Evolutionary conservation across 371 early-diverging fungal genomes (phyloP).

Genomic region (Lichtheimia ramosa): DNA sequence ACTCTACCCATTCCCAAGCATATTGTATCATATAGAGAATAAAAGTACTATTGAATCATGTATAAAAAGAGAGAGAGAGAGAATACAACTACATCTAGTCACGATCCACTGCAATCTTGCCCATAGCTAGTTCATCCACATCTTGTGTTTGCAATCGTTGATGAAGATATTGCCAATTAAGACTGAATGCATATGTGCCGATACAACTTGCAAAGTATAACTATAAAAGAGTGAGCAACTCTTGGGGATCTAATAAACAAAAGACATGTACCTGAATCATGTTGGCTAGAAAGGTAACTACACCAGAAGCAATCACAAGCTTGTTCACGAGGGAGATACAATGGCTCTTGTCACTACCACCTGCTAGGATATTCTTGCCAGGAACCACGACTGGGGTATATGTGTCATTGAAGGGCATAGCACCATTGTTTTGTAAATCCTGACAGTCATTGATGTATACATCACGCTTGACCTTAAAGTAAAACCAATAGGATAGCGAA

Average conservation of each 20-base stretch:
- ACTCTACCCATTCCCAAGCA: neutral
- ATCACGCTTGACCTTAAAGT: constrained; percentile 34
- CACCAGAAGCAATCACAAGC: constrained; percentile 29
- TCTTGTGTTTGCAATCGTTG: constrained; percentile 12
- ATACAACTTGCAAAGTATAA: constrained; percentile 18
- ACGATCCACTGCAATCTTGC: neutral
- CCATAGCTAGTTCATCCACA: constrained; percentile 7
- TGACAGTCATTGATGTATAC: constrained; percentile 37
- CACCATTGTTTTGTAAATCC: constrained; percentile 19
- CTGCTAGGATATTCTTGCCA: constrained; percentile 28
- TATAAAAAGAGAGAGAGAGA: neutral
- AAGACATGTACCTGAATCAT: constrained; percentile 43
- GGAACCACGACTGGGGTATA: constrained; percentile 29
- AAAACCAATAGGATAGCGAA: constrained; percentile 32
- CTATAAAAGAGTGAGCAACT: neutral
- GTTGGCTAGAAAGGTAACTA: constrained; percentile 29
- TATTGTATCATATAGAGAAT: neutral
- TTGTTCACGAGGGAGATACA: constrained; percentile 25
- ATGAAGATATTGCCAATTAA: constrained; percentile 17
- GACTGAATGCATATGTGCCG: constrained; percentile 15
- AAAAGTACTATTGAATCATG: neutral
- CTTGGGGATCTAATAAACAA: too few species aligned
- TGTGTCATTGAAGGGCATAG: constrained; percentile 6
- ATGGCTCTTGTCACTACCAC: constrained; percentile 32
- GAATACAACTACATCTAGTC: neutral